These are phyloP conservation scores for Solanum bukasovii DNA, from an alignment of 257 asterid species.

Conservation along the genomic window DNA sequence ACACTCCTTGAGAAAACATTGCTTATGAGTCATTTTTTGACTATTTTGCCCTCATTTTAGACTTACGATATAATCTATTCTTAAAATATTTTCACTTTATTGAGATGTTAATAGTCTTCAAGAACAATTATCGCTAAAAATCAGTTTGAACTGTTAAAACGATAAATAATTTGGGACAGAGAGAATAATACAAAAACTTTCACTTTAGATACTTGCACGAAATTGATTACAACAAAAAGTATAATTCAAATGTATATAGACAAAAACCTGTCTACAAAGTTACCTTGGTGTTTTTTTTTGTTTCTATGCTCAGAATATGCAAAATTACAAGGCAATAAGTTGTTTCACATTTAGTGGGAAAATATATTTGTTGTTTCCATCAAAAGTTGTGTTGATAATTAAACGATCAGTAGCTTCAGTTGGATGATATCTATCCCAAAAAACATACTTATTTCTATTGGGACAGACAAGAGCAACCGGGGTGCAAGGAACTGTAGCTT, in stretches of 20 bases:
- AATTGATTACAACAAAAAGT: background rate
- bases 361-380: slow-evolving; percentile 17
- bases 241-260: background rate
- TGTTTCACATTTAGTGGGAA: slow-evolving; percentile 46
- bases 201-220: background rate
- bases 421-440: slow-evolving; percentile 87
- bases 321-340: slow-evolving; percentile 21
- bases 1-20: background rate
- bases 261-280: background rate
- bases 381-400: slow-evolving; percentile 24
- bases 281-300: background rate
- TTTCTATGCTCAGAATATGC: background rate
- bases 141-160: too few relatives aligned
- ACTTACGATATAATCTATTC: background rate
- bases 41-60: too few relatives aligned
- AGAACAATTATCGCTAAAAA: too few relatives aligned
- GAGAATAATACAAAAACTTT: too few relatives aligned
- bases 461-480: slow-evolving; percentile 45
- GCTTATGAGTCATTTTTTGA: too few relatives aligned
- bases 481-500: slow-evolving; percentile 56
- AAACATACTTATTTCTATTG: slow-evolving; percentile 40
- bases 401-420: slow-evolving; percentile 46
- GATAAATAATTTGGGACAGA: background rate
- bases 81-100: too few relatives aligned
- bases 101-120: background rate